Base-by-base conservation (phyloP, 2,329 filamentous ascomycete species). In the Fusarium papillatum region DNA sequence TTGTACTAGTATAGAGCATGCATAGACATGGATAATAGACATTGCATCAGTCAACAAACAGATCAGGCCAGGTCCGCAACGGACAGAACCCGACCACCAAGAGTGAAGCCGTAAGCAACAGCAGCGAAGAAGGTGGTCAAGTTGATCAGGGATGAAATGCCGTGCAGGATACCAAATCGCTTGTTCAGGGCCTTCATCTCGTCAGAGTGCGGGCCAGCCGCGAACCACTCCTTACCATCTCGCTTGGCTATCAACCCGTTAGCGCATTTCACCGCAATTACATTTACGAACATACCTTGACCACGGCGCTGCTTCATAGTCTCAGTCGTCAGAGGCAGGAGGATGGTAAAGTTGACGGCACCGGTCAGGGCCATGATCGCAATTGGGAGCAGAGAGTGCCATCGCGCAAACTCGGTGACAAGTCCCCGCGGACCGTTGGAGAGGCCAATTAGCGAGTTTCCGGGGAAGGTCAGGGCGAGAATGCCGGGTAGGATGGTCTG, bases 191-290 rank as follows among this genome's bases (percentile, higher is more conserved):
- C 88, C 78, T 91, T 84, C 96, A 98, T 98, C 86, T 96, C 95
- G 78, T 93, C 88, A 7, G 94, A 97, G 80, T 98, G 95, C 46
- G 95, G 94, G 1, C 92, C 90, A 64, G 90, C 86, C 75, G 98
- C 95, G 80, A 94, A 94, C 84, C 93, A 95, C 82, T 94, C 94
- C 89, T 98, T 98, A 66, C 95, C 95, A 82, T 98, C 96, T 79
- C 93, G 92, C 73, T 93, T 95, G 88, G 96, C 96, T 92, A 72
- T 53, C 66, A 13, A 57, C 34, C 62, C 6, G 46, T 82, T 61
- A 83, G 72, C 41, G 67, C 39, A 38, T 16, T 2, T n/a, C 13
- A 34, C n/a, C 26, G 16, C 9, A 29, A 34, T 19, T 39, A 13
- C 14, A 53, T 46, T 36, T 16, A 57, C 5, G 36, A 82, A 82